phyloP scores from a whole-genome alignment of 2,329 filamentous ascomycete species.

The Monosporascus ibericus region DNA sequence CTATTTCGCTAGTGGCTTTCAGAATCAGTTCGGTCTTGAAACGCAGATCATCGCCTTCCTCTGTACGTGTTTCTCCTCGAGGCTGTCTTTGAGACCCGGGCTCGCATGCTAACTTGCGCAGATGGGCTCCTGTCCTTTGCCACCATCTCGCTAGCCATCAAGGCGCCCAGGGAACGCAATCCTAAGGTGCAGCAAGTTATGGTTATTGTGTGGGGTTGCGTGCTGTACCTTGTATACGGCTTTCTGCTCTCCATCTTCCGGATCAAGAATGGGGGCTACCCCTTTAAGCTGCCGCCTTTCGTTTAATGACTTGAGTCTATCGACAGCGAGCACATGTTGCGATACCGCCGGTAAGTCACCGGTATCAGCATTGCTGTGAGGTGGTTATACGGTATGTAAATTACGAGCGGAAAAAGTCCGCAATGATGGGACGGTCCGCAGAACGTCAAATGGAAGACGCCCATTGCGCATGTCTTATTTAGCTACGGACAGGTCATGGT shows the following conservation, averaged over 20 bases:
- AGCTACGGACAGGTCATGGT: too few species aligned
- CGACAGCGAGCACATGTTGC: background rate
- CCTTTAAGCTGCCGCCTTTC: slow-evolving; percentile 91
- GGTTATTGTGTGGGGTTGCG: slow-evolving; percentile 70
- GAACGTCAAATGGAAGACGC: background rate
- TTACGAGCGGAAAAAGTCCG: background rate
- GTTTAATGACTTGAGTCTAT: slow-evolving; percentile 33
- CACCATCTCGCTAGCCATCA: slow-evolving; percentile 83
- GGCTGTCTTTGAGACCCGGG: background rate
- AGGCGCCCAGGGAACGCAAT: slow-evolving; percentile 83
- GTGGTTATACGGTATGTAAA: background rate
- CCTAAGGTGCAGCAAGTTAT: slow-evolving; percentile 71
- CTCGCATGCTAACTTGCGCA: slow-evolving; percentile 20
- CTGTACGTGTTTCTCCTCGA: slow-evolving; percentile 57
- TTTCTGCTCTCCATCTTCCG: slow-evolving; percentile 92
- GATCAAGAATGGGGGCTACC: slow-evolving; percentile 90
- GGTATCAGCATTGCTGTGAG: background rate
- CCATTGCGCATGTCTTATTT: too few species aligned
- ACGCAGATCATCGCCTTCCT: slow-evolving; percentile 92
- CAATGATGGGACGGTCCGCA: background rate
- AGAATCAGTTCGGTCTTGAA: slow-evolving; percentile 89
- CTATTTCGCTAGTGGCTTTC: slow-evolving; percentile 89
- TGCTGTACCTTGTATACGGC: slow-evolving; percentile 82
- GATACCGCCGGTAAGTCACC: background rate
- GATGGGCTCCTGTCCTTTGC: slow-evolving; percentile 77